A percentile compares a stretch with the other conserved stretches of the same genome.
Conservation (phyloP, 371 early-diverging fungal genomes). For the Saksenaea oblongispora region DNA sequence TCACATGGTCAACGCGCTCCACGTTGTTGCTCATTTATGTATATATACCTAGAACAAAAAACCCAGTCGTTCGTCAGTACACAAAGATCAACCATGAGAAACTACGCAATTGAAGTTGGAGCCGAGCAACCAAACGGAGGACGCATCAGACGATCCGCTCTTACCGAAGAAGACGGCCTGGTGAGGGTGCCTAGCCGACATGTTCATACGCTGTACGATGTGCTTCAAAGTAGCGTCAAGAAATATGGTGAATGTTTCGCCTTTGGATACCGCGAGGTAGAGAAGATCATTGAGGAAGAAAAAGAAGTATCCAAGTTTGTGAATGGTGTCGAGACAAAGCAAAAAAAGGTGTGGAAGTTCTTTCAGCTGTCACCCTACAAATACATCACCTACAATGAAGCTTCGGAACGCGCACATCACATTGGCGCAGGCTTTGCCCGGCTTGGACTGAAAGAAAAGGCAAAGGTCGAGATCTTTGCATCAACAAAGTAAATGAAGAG, state of each 20-base stretch:
- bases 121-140: slow-evolving; percentile 30
- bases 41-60: not conserved
- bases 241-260: slow-evolving; percentile 50
- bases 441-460: slow-evolving; percentile 58
- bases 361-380: slow-evolving; percentile 72
- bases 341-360: slow-evolving; percentile 84
- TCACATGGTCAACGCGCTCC: slow-evolving; percentile 2
- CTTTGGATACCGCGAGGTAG: slow-evolving; percentile 69
- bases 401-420: slow-evolving; percentile 38
- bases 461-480: slow-evolving; percentile 71
- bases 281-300: slow-evolving; percentile 72
- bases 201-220: slow-evolving; percentile 72
- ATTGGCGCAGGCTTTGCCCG: slow-evolving; percentile 72
- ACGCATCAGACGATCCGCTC: slow-evolving; percentile 51
- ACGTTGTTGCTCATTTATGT: not conserved
- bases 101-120: slow-evolving; percentile 22
- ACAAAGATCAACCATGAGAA: slow-evolving; percentile 13
- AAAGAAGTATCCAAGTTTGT: slow-evolving; percentile 76
- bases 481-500: slow-evolving; percentile 60
- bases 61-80: not conserved
- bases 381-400: slow-evolving; percentile 71
- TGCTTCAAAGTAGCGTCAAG: slow-evolving; percentile 57
- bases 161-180: slow-evolving; percentile 45
- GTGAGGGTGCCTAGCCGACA: slow-evolving; percentile 52
- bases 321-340: slow-evolving; percentile 65